Evolutionary conservation across 208 protist species (phyloP).

Genomic region (Trypanosoma brucei): DNA sequence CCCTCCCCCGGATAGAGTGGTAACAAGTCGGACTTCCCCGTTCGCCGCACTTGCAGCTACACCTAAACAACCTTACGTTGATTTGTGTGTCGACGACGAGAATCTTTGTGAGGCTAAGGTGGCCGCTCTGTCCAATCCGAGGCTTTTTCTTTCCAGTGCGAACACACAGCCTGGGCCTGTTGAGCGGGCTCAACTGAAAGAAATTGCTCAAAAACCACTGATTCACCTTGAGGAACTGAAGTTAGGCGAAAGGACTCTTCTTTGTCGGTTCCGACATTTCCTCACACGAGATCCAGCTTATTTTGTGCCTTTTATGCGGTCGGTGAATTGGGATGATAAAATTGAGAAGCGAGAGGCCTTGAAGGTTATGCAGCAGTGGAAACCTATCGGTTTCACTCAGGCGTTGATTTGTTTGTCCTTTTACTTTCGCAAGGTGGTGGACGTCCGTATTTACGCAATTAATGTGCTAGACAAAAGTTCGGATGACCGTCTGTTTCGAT

Average conservation of each 20-base stretch:
- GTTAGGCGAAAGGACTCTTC: conserved; percentile 83
- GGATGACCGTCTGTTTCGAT: conserved; percentile 37
- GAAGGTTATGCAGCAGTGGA: conserved; percentile 64
- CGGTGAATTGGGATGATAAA: conserved; percentile 86
- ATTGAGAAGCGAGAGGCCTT: conserved; percentile 66
- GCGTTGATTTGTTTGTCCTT: conserved; percentile 71
- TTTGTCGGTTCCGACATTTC: conserved; percentile 92
- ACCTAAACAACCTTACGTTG: conserved; percentile 31
- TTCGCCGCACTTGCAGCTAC: conserved; percentile 18
- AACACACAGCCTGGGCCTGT: conserved; percentile 46
- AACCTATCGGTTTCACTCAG: conserved; percentile 54
- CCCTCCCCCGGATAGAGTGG: neutral
- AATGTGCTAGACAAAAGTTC: conserved; percentile 37
- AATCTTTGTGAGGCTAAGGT: conserved; percentile 68
- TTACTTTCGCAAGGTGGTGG: conserved; percentile 48
- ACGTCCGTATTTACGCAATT: conserved; percentile 72
- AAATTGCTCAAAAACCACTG: conserved; percentile 43
- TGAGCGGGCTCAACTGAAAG: conserved; percentile 63
- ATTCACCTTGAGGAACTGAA: conserved; percentile 54
- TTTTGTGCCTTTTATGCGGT: conserved; percentile 89
- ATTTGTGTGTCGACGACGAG: conserved; percentile 48
- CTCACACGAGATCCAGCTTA: conserved; percentile 66
- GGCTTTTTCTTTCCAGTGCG: conserved; percentile 49
- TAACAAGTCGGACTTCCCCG: neutral
- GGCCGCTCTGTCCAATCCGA: conserved; percentile 45